phyloP scores from a whole-genome alignment of 352 stramenopile genomes.

The Phytophthora kernoviae region DNA sequence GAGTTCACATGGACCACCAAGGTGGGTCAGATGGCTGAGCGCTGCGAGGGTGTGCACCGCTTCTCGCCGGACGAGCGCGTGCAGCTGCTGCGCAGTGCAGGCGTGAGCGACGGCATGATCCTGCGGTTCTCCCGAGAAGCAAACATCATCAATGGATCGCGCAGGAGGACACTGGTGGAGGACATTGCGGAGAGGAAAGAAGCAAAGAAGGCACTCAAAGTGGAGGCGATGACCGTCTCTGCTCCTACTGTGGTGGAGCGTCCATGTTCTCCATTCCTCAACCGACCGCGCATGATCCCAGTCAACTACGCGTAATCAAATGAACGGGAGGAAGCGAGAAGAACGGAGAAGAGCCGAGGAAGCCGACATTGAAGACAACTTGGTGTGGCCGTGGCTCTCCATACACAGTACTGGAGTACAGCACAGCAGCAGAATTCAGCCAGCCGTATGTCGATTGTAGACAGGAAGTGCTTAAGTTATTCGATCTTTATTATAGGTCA shows the following conservation, averaged over 20 bases:
- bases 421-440: no score
- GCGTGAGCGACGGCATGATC: slow-evolving; percentile 70
- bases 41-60: slow-evolving; percentile 60
- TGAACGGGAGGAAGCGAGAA: slow-evolving; percentile 5
- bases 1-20: slow-evolving; percentile 73
- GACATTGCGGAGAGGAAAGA: slow-evolving; percentile 40
- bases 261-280: slow-evolving; percentile 38
- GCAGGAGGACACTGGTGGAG: slow-evolving; percentile 52
- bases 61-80: slow-evolving; percentile 60
- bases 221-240: slow-evolving; percentile 5
- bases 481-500: slow-evolving; percentile 10
- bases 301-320: slow-evolving; percentile 48
- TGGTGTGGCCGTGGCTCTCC: slow-evolving; percentile 13
- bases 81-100: slow-evolving; percentile 48
- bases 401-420: no score
- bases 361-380: neutral
- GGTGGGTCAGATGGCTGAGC: slow-evolving; percentile 63
- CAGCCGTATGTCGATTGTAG: slow-evolving; percentile 4
- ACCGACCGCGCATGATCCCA: slow-evolving; percentile 49
- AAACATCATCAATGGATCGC: slow-evolving; percentile 68
- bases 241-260: slow-evolving; percentile 23
- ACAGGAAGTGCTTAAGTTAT: slow-evolving; percentile 32
- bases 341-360: no score
- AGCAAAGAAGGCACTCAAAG: slow-evolving; percentile 36
- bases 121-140: slow-evolving; percentile 65